These are phyloP conservation scores for Myxozyma melibiosi DNA, from an alignment of 805 yeast species.

Conservation along the genomic window DNA sequence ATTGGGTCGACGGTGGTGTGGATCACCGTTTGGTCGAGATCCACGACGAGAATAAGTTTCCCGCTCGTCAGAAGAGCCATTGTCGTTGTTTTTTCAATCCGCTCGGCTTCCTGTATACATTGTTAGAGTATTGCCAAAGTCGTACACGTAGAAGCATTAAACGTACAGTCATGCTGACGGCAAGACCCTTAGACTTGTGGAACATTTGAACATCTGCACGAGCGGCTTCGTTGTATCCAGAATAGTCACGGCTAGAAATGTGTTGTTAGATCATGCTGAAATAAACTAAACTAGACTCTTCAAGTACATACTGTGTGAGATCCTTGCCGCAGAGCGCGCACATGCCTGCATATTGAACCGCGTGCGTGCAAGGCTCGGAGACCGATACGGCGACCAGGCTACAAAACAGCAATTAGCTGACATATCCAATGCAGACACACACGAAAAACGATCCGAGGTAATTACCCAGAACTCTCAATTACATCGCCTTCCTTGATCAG, in stretches of 20 bases:
- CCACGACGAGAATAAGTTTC: slow-evolving; percentile 88
- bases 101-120: slow-evolving; percentile 69
- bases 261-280: neutral
- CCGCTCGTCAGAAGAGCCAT: slow-evolving; percentile 59
- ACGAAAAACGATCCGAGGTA: neutral
- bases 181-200: slow-evolving; percentile 81
- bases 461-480: slow-evolving; percentile 44
- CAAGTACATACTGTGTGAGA: slow-evolving; percentile 44
- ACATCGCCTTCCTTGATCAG: slow-evolving; percentile 61
- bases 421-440: no score
- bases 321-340: slow-evolving; percentile 91
- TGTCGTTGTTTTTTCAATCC: slow-evolving; percentile 71
- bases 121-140: no score
- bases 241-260: slow-evolving; percentile 68
- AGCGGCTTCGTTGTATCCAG: slow-evolving; percentile 66
- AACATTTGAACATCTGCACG: slow-evolving; percentile 87
- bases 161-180: slow-evolving; percentile 58
- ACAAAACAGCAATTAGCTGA: slow-evolving; percentile 18
- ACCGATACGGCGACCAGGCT: slow-evolving; percentile 58
- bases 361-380: slow-evolving; percentile 84
- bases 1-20: slow-evolving; percentile 98
- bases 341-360: slow-evolving; percentile 91
- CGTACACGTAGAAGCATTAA: no score
- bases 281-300: neutral
- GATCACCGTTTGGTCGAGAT: slow-evolving; percentile 94